Base-by-base conservation (phyloP, 331 rosid genomes). In the Cydonia oblonga region DNA sequence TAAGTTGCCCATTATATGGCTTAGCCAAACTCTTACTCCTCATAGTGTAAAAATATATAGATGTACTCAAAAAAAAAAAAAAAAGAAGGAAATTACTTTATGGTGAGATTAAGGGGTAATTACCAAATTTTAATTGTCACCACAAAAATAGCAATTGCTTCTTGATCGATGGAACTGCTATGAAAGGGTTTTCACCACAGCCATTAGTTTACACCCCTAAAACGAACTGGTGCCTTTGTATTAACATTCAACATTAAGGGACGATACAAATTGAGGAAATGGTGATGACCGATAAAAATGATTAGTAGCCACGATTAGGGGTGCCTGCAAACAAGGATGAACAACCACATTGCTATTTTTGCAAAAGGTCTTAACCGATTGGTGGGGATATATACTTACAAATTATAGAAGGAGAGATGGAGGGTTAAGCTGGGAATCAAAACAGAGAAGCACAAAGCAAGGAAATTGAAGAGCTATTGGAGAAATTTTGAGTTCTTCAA, bases 341-440 rank as follows among this genome's bases (percentile, higher is more conserved):
- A 24, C 13, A 38, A 24, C 40, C 7, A 40, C 42, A 24, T 29
- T 26, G 57, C 80, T 78, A 78, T 46, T 78, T 72, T 77, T 52
- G 73, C 73, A 35, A 1, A 29, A 56, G 19, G 9, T 22, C 12
- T 6, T 19, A 68, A 72, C 79, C 4, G 54, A 64, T 38, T 72
- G 30, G 28, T 57, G 46, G 38, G 52, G 16, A 38, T 12, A n/a
- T n/a, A n/a, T n/a, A 52, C 54, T 60, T 79, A 23, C 44, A 49
- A 66, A 23, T 46, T 65, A 25, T 73, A 44, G 58, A 56, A 62
- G 76, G 76, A 67, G 83, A 71, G 81, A 75, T 52, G 78, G 81
- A 20, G 83, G 71, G 86, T 29, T 52, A 19, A 33, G 24, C 51
- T 9, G 28, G 12, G 20, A 69, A 68, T 33, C 20, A 24, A 64